phyloP scores from a whole-genome alignment of 805 yeast species.

The Ogataea zsoltii region DNA sequence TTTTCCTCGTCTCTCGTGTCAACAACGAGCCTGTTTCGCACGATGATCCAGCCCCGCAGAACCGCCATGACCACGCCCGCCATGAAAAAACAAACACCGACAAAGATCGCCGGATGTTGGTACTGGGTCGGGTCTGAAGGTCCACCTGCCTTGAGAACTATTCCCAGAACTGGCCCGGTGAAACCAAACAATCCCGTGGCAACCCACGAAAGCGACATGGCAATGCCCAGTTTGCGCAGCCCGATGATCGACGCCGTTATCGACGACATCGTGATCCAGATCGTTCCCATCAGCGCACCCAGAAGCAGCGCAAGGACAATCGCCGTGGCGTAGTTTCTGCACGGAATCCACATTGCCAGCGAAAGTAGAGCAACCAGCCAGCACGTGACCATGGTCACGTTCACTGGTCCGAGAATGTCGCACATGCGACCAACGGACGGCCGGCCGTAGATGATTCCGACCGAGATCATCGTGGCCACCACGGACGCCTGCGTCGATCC shows the following conservation, averaged over 20 bases:
- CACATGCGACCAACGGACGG: constrained; percentile 54
- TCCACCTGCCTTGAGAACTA: constrained; percentile 44
- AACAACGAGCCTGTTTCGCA: constrained; percentile 41
- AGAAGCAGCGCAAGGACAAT: constrained; percentile 50
- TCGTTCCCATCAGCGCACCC: constrained; percentile 62
- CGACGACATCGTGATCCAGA: constrained; percentile 58
- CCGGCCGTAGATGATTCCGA: constrained; percentile 57
- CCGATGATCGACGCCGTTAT: constrained; percentile 56
- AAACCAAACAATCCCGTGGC: constrained; percentile 50
- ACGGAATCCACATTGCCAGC: constrained; percentile 58
- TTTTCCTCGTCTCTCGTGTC: constrained; percentile 24
- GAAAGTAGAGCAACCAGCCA: constrained; percentile 41
- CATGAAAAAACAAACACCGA: constrained; percentile 54
- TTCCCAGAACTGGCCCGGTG: constrained; percentile 63
- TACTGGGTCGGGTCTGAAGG: constrained; percentile 46
- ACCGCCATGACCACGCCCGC: constrained; percentile 44
- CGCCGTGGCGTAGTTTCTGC: constrained; percentile 56
- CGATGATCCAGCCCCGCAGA: constrained; percentile 56
- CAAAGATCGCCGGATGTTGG: constrained; percentile 54
- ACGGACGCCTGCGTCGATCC: constrained; percentile 53
- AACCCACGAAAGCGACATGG: constrained; percentile 50
- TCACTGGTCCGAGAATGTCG: constrained; percentile 53
- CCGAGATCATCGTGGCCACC: constrained; percentile 59
- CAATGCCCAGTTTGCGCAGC: constrained; percentile 49
- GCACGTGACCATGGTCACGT: constrained; percentile 42